A percentile compares a stretch with the other conserved stretches of the same genome.
Evolutionary conservation across 2,329 filamentous ascomycete genomes (phyloP).

Genomic region (Emydomyces testavorans): DNA sequence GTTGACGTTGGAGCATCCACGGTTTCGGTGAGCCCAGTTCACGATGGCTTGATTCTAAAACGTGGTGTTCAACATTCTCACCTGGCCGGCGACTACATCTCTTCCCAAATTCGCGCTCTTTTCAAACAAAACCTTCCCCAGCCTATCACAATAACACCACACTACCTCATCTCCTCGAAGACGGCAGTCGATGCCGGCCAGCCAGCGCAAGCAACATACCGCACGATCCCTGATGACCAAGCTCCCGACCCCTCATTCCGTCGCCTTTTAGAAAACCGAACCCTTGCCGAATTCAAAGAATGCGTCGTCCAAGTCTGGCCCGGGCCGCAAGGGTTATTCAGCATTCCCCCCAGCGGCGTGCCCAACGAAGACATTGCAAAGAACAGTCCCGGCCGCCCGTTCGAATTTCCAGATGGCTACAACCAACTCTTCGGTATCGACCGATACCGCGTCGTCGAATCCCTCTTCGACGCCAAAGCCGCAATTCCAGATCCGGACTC

Average conservation of each 20-base stretch:
- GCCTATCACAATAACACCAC: constrained; percentile 66
- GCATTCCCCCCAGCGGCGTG: constrained; percentile 40
- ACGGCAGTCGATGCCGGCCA: constrained; percentile 75
- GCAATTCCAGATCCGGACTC: constrained; percentile 46
- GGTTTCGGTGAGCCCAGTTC: constrained; percentile 78
- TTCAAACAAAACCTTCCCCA: constrained; percentile 56
- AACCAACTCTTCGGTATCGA: constrained; percentile 91
- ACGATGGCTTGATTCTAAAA: constrained; percentile 89
- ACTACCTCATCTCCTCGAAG: constrained; percentile 81
- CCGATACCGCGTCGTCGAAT: constrained; percentile 74
- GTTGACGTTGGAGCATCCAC: constrained; percentile 84
- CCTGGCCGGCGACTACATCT: constrained; percentile 80
- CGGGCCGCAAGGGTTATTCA: constrained; percentile 56
- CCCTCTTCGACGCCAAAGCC: constrained; percentile 77
- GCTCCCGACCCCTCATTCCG: constrained; percentile 60
- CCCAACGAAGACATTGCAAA: constrained; percentile 65
- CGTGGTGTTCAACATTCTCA: constrained; percentile 77
- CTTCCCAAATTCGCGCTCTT: constrained; percentile 70
- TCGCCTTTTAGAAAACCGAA: constrained; percentile 76
- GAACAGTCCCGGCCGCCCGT: constrained; percentile 66
- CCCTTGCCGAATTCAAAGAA: constrained; percentile 94
- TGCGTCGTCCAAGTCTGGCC: constrained; percentile 90
- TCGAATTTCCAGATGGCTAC: constrained; percentile 93
- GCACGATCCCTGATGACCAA: constrained; percentile 51
- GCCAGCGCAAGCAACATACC: constrained; percentile 63